These are phyloP conservation scores for Prunus kanzakura DNA, from an alignment of 306 rosid genomes.

Conservation along the genomic window DNA sequence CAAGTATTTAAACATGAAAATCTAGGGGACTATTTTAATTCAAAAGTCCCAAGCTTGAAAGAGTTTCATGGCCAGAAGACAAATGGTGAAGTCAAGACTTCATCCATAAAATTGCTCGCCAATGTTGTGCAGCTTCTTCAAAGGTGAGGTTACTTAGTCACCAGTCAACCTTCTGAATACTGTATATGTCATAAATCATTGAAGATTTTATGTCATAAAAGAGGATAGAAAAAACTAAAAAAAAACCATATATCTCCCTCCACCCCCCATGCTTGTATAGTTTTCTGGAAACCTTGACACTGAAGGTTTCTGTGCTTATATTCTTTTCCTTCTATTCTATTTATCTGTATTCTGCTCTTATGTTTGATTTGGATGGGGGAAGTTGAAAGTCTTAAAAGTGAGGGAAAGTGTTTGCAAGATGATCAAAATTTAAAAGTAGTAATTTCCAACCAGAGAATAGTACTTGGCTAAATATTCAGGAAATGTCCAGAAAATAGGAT, in stretches of 20 bases:
- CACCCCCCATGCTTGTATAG: background rate
- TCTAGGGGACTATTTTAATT: constrained; percentile 62
- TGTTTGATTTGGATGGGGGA: background rate
- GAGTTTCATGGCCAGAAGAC: constrained; percentile 37
- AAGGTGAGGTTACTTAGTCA: constrained; percentile 48
- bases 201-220: background rate
- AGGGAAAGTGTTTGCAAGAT: background rate
- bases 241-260: background rate
- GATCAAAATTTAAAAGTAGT: background rate
- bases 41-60: constrained; percentile 81
- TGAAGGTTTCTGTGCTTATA: background rate
- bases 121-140: constrained; percentile 59
- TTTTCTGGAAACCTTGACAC: background rate
- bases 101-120: constrained; percentile 57
- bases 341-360: background rate
- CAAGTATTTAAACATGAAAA: constrained; percentile 82
- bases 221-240: background rate
- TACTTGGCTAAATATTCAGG: background rate
- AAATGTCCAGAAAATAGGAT: background rate
- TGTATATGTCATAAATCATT: background rate
- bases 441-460: background rate
- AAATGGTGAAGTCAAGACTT: constrained; percentile 63
- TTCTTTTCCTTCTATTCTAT: background rate
- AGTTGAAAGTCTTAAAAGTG: background rate
- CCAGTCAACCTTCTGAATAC: background rate